Evolutionary conservation across 1,139 yeast species (phyloP), one percentile per base, ranked within the genome.

Genomic region (Blastobotrys petasosporus): DNA sequence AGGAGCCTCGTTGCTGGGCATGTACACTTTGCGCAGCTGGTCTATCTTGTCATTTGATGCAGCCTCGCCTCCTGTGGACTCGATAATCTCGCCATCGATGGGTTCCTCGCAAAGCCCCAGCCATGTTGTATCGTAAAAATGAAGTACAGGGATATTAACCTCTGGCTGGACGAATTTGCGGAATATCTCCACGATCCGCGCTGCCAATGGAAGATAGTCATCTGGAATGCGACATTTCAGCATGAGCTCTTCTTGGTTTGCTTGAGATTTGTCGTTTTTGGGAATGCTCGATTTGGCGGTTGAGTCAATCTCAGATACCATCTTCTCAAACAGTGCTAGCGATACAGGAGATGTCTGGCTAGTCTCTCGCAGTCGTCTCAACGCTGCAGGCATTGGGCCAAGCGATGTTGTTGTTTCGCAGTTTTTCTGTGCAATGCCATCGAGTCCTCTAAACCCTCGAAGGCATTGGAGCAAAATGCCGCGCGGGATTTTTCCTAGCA

Each of bases 41-140:
- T 42, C 45, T 4, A 42, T 12, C 15, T 46, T 66, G 65, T 33
- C 69, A 54, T 30, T 66, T 51, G 32, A 58, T 56, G 40, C 63
- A 66, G 30, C 7, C 7, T 20, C 25, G 7, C 25, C 7, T 20
- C 7, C 25, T 20, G 25, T 7, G 4, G 25, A 20, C 25, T 20
- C n/a, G n/a, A 7, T 47, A 12, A 39, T 49, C 3, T 35, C 53
- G 12, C 38, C 47, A 29, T 38, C 46, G 4, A 52, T 55, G 16
- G 13, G 20, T 4, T 30, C 41, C 9, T 13, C 64, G 3, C 75
- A 75, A 4, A 82, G 63, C 15, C 75, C 73, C 8, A 86, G 67
- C 95, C 95, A 86, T 32, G 73, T 70, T 0, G 80, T 80, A 55
- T 85, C 82, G 59, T 82, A 80, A 57, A 82, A 82, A 56, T 75